Evolutionary conservation across 2,329 filamentous ascomycete species (phyloP), one percentile per base, ranked within the genome.

Genomic region (Nannizziopsis barbatae): DNA sequence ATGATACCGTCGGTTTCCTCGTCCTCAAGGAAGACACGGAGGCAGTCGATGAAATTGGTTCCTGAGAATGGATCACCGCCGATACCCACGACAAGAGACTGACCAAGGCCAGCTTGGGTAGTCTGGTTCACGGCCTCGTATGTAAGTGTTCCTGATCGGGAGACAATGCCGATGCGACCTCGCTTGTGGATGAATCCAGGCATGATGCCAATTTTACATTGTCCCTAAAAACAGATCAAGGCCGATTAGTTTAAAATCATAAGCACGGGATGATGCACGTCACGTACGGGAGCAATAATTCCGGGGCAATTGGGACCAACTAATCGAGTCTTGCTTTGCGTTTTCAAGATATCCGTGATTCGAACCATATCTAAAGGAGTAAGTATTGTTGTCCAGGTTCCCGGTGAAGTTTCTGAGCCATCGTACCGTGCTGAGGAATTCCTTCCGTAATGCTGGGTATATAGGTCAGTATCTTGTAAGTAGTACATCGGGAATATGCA

Each of bases 151-250:
- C 92, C 92, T 65, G 92, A 96, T 62, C 92, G 86, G 61, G 89
- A 95, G 71, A 98, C 92, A 70, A 98, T 96, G 65, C 92, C 92
- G 66, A 98, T 89, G 69, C 92, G 89, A 62, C 92, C 92, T 71
- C 89, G 87, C 81, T 96, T 96, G 82, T 98, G 92, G 75, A 98
- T 96, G 79, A 96, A 95, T 63, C 92, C 92, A 57, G 92, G 87
- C 92, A 98, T 96, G 75, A 98, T 98, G 67, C 92, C 92, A 65
- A 98, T 96, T 77, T 98, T 98, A 81, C 92, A 98, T 80, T 94
- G 90, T 62, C 90, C 92, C 73, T 81, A 60, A 18, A 52, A 32
- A 30, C 27, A 35, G 38, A 7, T 20, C 15, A n/a, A 45, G 10
- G 47, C 30, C 5, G 37, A 33, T 41, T 17, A 15, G 17, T 47